Base-by-base conservation (phyloP, 2,329 filamentous ascomycete genomes). In the Alternaria sp. region DNA sequence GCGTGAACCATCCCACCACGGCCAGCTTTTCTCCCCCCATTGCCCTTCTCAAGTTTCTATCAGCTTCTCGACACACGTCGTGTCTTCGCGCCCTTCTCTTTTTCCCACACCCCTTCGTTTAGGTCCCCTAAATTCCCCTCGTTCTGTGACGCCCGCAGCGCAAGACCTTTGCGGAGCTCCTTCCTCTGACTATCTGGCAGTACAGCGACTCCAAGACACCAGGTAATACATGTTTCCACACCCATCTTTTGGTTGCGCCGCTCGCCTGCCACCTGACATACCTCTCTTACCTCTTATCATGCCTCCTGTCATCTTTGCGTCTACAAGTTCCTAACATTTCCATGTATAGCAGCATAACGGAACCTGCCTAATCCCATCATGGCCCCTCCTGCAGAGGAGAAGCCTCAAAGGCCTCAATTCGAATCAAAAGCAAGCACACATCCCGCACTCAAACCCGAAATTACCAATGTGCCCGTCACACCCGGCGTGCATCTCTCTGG, bases 401-500 rank as follows among this genome's bases (percentile, higher is more conserved):
- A 61, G 34, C 60, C 61, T 39, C 58, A 53, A 43, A 48, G 59
- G 16, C 66, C 67, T 18, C 69, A 70, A 26, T 69, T 74, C 56
- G 72, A 73, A 41, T 65, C 69, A n/a, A 58, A 64, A 34, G 54
- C 65, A 28, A 69, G 70, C 41, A 68, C 73, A 26, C 78, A 81
- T 71, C 80, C 79, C 30, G 80, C 79, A 6, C 75, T 81, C 30
- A 71, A 79, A 20, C 72, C 76, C 52, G 75, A 71, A 39, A 63
- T 80, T 57, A 81, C 75, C 48, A 68, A 67, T 12, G 74, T 81
- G 16, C 80, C 80, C 12, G 81, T 82, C 51, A 82, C 81, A 11
- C 81, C 81, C 20, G 80, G 77, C 48, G 72, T 80, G 6, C 75
- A 78, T 55, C 49, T 75, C 47, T 65, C 66, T 30, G 79, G 78